A percentile compares a stretch with the other conserved stretches of the same genome.
These are phyloP conservation scores for Wickerhamomyces canadensis DNA, from an alignment of 805 yeast species.

Conservation along the genomic window DNA sequence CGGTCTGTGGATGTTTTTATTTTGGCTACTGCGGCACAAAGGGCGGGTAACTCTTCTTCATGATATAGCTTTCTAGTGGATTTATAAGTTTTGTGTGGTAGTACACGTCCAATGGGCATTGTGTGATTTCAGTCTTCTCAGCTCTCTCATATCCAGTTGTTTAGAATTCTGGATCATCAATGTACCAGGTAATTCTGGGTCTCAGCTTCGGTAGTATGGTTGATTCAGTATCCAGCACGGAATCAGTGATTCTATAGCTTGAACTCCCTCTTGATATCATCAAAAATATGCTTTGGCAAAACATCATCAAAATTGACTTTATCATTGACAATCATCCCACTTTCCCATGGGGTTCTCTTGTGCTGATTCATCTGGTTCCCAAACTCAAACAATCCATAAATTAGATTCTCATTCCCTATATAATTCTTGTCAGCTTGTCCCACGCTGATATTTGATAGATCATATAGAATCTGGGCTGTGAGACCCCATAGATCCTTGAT, in stretches of 20 bases:
- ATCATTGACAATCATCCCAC: conserved; percentile 39
- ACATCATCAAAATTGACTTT: conserved; percentile 28
- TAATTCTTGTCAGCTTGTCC: conserved; percentile 25
- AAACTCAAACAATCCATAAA: conserved; percentile 46
- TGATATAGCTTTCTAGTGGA: too few species aligned
- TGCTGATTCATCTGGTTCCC: conserved; percentile 50
- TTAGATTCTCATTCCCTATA: conserved; percentile 63
- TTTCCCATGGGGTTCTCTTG: conserved; percentile 49
- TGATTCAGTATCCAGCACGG: too few species aligned
- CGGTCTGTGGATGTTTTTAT: too few species aligned
- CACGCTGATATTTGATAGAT: conserved; percentile 51
- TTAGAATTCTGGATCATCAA: too few species aligned
- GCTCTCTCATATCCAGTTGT: too few species aligned
- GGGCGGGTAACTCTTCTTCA: too few species aligned
- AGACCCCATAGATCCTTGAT: conserved; percentile 78
- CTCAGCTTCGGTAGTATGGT: too few species aligned
- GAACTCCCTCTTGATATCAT: conserved; percentile 14
- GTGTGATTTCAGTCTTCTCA: too few species aligned
- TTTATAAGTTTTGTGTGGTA: too few species aligned
- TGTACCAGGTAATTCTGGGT: too few species aligned
- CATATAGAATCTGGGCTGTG: conserved; percentile 75
- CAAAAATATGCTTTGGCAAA: conserved; percentile 25
- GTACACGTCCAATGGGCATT: too few species aligned
- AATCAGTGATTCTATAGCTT: conserved; percentile 6
- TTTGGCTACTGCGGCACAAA: too few species aligned